These are phyloP conservation scores for Dactylellina cionopaga DNA, from an alignment of 2,329 filamentous ascomycete species.

Conservation along the genomic window DNA sequence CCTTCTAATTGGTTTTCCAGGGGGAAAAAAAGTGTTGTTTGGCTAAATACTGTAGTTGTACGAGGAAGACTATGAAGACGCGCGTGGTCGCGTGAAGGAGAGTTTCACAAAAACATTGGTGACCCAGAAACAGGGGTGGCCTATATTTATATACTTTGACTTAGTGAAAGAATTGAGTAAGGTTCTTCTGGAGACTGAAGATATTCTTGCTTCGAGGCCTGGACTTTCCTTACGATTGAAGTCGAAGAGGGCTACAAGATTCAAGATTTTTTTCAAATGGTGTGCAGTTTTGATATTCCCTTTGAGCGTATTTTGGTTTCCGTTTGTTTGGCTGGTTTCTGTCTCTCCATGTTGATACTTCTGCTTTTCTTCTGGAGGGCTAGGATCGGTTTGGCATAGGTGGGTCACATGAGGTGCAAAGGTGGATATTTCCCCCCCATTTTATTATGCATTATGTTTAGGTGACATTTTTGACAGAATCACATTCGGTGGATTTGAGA, in stretches of 20 bases:
- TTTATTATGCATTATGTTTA: conserved; percentile 34
- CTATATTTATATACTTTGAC: too few relatives aligned
- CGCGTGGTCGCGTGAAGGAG: too few relatives aligned
- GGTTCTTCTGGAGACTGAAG: conserved; percentile 78
- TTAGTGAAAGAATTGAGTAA: conserved; percentile 79
- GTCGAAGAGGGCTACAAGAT: neutral
- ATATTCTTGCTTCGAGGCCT: conserved; percentile 66
- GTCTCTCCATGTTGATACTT: conserved; percentile 14
- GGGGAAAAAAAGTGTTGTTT: too few relatives aligned
- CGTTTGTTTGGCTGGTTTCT: too few relatives aligned
- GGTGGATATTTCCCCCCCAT: conserved; percentile 19
- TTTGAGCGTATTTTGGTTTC: neutral
- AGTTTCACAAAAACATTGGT: too few relatives aligned
- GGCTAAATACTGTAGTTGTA: too few relatives aligned
- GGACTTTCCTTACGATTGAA: neutral
- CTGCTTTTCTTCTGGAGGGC: conserved; percentile 4
- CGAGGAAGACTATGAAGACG: too few relatives aligned
- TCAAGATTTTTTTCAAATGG: neutral
- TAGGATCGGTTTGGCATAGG: conserved; percentile 41
- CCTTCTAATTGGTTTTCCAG: too few relatives aligned
- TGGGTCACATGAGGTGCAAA: conserved; percentile 13
- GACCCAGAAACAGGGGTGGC: too few relatives aligned
- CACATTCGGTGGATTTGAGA: conserved; percentile 12
- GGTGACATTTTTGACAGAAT: conserved; percentile 35
- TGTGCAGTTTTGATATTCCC: conserved; percentile 13